phyloP scores from a whole-genome alignment of 495 filamentous ascomycete species.

The Neurospora cerealis region DNA sequence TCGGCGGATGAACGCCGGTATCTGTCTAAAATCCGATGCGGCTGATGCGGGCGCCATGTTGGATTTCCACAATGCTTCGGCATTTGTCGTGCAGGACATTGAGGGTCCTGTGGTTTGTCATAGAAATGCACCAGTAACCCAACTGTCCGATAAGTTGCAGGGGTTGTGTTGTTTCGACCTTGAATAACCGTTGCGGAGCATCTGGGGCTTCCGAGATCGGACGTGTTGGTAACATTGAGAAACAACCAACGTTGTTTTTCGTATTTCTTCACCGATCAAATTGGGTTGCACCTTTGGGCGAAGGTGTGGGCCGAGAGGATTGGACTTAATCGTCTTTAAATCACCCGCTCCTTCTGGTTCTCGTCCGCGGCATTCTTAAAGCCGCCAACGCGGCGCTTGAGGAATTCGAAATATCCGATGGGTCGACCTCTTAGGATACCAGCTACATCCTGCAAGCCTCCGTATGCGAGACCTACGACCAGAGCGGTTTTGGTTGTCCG shows the following conservation, averaged over 20 bases:
- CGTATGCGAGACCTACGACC: slow-evolving; percentile 67
- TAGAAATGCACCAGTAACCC: background rate
- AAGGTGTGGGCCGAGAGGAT: background rate
- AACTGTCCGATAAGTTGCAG: background rate
- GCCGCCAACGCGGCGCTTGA: slow-evolving; percentile 26
- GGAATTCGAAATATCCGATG: slow-evolving; percentile 61
- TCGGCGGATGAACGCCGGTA: background rate
- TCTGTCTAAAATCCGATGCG: background rate
- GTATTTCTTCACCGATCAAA: background rate
- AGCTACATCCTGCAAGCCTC: slow-evolving; percentile 58
- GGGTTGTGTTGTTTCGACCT: background rate
- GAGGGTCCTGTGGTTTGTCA: background rate
- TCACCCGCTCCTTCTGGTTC: slow-evolving; percentile 71
- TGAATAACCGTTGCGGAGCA: background rate
- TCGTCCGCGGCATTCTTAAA: slow-evolving; percentile 23
- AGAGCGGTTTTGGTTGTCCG: slow-evolving; percentile 75
- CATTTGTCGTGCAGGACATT: background rate
- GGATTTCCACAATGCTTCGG: background rate
- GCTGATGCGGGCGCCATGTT: background rate
- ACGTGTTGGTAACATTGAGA: background rate
- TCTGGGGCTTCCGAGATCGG: background rate
- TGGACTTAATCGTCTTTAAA: background rate
- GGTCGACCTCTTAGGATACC: slow-evolving; percentile 51
- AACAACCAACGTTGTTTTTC: background rate
- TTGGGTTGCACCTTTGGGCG: background rate